Percentiles rank a stretch among this genome's conserved stretches.
These are phyloP conservation scores for Trichoderma atroviride DNA, from an alignment of 2,329 filamentous ascomycete genomes.

Conservation along the genomic window DNA sequence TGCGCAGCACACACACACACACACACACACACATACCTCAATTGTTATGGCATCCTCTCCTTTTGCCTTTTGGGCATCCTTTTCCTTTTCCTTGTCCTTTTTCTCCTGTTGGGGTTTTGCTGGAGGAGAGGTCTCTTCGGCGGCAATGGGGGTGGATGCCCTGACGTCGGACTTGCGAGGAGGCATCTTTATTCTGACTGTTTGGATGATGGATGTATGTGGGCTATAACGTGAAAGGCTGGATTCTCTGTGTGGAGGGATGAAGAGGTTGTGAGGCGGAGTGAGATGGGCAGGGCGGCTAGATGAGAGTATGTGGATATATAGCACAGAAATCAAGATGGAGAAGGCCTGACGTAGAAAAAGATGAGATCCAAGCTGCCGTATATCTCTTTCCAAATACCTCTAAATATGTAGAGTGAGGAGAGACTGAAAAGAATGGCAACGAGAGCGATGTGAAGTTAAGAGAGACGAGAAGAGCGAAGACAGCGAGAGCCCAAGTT, in stretches of 20 bases:
- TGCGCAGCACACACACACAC: conserved; percentile 12
- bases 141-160: conserved; percentile 29
- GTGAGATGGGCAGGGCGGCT: background rate
- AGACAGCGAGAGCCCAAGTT: background rate
- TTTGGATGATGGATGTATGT: background rate
- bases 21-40: conserved; percentile 52
- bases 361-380: background rate
- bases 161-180: conserved; percentile 55
- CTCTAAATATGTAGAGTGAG: background rate
- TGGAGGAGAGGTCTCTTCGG: conserved; percentile 33
- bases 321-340: background rate
- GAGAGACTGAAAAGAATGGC: background rate
- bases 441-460: background rate
- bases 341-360: background rate
- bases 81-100: conserved; percentile 42
- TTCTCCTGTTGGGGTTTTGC: conserved; percentile 37
- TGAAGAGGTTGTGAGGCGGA: background rate
- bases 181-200: conserved; percentile 47
- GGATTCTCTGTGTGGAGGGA: background rate
- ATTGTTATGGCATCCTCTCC: conserved; percentile 51
- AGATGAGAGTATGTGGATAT: background rate
- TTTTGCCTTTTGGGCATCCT: conserved; percentile 37
- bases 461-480: background rate
- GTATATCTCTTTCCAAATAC: background rate
- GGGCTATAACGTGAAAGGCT: background rate